Evolutionary conservation across 1,284 basidiomycete species (phyloP).

Genomic region (Trichosporon sp.): DNA sequence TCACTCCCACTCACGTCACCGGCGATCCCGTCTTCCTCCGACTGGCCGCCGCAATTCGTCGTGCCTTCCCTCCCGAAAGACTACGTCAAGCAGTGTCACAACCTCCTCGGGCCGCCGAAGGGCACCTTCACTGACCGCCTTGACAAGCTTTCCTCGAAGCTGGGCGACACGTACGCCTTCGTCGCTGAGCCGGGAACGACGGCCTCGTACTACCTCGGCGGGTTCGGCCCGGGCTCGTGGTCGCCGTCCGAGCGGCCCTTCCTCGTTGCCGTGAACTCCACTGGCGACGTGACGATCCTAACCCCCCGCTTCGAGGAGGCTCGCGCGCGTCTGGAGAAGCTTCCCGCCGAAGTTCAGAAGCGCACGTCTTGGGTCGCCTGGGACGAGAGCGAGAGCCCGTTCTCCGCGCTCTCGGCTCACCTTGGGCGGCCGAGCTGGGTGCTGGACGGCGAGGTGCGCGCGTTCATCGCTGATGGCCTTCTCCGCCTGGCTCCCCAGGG

Average conservation of each 20-base stretch:
- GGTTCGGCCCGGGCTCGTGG: conserved; percentile 61
- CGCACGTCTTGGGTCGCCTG: conserved; percentile 61
- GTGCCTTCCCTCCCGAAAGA: background rate
- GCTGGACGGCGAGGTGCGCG: conserved; percentile 61
- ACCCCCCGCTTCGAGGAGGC: conserved; percentile 72
- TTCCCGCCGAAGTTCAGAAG: conserved; percentile 52
- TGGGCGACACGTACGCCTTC: conserved; percentile 20
- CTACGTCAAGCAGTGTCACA: background rate
- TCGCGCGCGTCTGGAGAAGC: conserved; percentile 56
- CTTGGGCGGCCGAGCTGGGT: conserved; percentile 52
- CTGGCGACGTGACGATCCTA: conserved; percentile 56
- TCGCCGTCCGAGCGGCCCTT: conserved; percentile 70
- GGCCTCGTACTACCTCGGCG: conserved; percentile 65
- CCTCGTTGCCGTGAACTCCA: conserved; percentile 58
- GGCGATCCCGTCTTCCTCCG: background rate
- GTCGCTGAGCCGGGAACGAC: conserved; percentile 71
- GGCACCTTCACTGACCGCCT: background rate
- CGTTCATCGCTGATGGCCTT: conserved; percentile 55
- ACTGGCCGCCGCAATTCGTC: background rate
- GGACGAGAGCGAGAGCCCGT: conserved; percentile 70
- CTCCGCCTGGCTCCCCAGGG: conserved; percentile 17
- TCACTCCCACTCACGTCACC: background rate
- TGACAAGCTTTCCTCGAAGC: background rate
- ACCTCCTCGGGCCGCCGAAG: conserved; percentile 7
- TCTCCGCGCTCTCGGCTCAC: conserved; percentile 55